A percentile compares a stretch with the other conserved stretches of the same genome.
Evolutionary conservation across 495 filamentous ascomycete genomes (phyloP).

Genomic region (Aspergillus taichungensis): DNA sequence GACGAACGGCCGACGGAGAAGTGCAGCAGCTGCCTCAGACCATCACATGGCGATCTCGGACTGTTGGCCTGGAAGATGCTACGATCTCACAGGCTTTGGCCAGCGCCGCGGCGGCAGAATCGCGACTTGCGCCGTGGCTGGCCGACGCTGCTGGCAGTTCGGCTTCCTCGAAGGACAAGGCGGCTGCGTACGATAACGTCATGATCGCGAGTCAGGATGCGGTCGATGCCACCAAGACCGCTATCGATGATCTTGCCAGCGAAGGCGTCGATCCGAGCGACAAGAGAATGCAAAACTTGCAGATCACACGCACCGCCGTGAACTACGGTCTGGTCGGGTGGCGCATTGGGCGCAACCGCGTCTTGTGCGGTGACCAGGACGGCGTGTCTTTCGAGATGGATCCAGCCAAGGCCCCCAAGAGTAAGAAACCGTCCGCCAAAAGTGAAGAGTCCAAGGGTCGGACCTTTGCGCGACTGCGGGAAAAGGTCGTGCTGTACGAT

Average conservation of each 20-base stretch:
- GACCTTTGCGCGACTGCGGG: conserved; percentile 72
- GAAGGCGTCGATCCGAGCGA: conserved; percentile 85
- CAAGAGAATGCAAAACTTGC: conserved; percentile 80
- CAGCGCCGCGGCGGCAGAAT: conserved; percentile 45
- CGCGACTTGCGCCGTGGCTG: conserved; percentile 43
- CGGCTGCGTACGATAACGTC: conserved; percentile 84
- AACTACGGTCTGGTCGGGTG: conserved; percentile 90
- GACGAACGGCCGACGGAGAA: conserved; percentile 39
- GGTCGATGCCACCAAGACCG: conserved; percentile 83
- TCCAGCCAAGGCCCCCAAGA: conserved; percentile 37
- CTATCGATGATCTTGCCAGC: conserved; percentile 76
- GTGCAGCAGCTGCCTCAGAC: conserved; percentile 59
- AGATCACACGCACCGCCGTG: conserved; percentile 84
- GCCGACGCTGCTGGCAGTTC: conserved; percentile 25
- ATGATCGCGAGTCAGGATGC: conserved; percentile 89
- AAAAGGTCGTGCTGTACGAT: conserved; percentile 88
- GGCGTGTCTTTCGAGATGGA: conserved; percentile 55
- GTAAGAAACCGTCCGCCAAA: conserved; percentile 41
- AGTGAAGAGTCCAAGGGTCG: conserved; percentile 53
- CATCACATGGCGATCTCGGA: conserved; percentile 82
- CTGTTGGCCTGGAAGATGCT: conserved; percentile 82
- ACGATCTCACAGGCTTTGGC: conserved; percentile 72
- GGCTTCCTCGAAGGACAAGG: conserved; percentile 43
- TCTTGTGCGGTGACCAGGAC: conserved; percentile 71
- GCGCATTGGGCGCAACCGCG: conserved; percentile 87